These are phyloP conservation scores for Venturia effusa DNA, from an alignment of 2,329 filamentous ascomycete species.

Conservation along the genomic window DNA sequence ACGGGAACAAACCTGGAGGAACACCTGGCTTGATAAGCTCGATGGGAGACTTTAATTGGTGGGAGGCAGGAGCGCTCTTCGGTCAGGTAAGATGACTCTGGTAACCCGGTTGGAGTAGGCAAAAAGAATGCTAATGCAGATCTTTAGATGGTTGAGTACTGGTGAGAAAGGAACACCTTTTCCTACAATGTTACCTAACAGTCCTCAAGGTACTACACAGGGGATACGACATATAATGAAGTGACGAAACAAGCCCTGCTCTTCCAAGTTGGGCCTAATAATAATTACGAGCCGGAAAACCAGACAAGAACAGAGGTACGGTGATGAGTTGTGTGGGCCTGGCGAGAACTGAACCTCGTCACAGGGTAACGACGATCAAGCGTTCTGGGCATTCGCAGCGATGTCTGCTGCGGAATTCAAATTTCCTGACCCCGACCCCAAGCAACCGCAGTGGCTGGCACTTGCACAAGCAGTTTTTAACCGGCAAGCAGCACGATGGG, in stretches of 20 bases:
- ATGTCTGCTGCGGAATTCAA: constrained; percentile 69
- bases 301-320: constrained; percentile 12
- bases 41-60: constrained; percentile 11
- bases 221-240: constrained; percentile 15
- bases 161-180: background rate
- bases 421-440: constrained; percentile 55
- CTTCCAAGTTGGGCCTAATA: constrained; percentile 14
- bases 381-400: constrained; percentile 77
- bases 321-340: background rate
- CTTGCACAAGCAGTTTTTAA: constrained; percentile 32
- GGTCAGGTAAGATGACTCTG: constrained; percentile 5
- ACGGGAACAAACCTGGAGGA: constrained; percentile 12
- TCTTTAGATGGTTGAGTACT: constrained; percentile 12
- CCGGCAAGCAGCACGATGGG: constrained; percentile 24
- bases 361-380: constrained; percentile 47
- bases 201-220: constrained; percentile 16
- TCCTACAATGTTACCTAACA: background rate
- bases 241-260: constrained; percentile 14
- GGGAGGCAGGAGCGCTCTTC: constrained; percentile 9
- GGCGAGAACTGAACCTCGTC: background rate
- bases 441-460: constrained; percentile 21
- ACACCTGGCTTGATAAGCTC: constrained; percentile 7
- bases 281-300: constrained; percentile 12
- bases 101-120: background rate
- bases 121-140: background rate